Evolutionary conservation across 768 basidiomycete species (phyloP), one percentile per base, ranked within the genome.

Genomic region (Gelatoporia subvermispora): DNA sequence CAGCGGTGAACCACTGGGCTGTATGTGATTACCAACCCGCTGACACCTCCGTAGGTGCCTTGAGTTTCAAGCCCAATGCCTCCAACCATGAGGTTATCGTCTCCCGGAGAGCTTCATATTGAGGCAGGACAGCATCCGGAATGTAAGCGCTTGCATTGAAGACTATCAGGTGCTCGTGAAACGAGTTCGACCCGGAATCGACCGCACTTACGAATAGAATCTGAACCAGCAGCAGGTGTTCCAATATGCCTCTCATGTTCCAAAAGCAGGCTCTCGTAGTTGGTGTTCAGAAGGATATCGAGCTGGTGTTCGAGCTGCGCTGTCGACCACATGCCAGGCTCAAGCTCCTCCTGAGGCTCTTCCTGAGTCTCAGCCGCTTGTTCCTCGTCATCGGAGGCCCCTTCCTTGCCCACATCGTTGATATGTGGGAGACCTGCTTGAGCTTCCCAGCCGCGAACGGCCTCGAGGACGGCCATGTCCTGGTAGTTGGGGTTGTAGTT

Each of bases 401-500:
- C 48, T 20, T 63, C 76, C 57, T 82, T 81, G 22, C 72, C 76
- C 8, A 78, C 75, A 41, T 88, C 84, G 52, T 84, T 82, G 60
- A 87, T 84, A 48, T 85, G 85, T 2, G 83, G 83, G 17, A 88
- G 66, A 1, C 77, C 77, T 11, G 85, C 82, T 8, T 83, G 73
- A 37, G 76, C 82, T 62, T 93, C 89, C 84, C 90, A 98, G 13
- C 93, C 94, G 41, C 93, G 83, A 15, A 97, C 93, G 16, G 95
- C 94, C 57, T 95, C 94, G 23, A 96, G 79, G 41, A 98, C 95
- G 2, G 93, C 93, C 95, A 99, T 98, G 63, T 99, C 95, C 64
- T 97, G 94, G 68, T 97, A 97, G 65, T 99, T 99, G 15, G 95
- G 95, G 65, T 99, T 99, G 70, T 96, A 97, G 3, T 86, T 84